phyloP scores from a whole-genome alignment of 2,329 filamentous ascomycete genomes.

The Monosporascus sp. region DNA sequence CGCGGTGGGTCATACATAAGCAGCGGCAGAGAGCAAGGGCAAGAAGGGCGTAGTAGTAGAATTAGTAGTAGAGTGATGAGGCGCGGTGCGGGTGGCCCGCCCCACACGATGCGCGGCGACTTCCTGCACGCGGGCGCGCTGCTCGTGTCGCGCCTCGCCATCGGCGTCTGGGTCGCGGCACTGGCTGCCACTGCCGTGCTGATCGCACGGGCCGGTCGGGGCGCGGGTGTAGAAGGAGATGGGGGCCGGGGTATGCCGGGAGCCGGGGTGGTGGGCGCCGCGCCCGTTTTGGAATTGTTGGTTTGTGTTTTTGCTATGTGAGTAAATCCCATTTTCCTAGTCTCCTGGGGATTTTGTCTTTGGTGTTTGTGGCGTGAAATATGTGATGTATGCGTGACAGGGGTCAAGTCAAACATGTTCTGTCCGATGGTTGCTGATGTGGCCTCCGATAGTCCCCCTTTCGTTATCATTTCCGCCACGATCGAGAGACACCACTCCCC shows the following conservation, averaged over 20 bases:
- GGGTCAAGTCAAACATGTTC: too few relatives aligned
- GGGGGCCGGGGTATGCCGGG: neutral
- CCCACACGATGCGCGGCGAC: conserved; percentile 20
- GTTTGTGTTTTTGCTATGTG: conserved; percentile 27
- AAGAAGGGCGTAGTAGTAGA: neutral
- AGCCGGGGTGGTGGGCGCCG: conserved; percentile 17
- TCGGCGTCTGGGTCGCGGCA: conserved; percentile 24
- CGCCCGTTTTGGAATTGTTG: conserved; percentile 25
- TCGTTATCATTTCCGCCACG: conserved; percentile 22
- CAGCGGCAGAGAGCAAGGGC: neutral
- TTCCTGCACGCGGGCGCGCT: conserved; percentile 25
- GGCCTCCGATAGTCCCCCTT: conserved; percentile 17
- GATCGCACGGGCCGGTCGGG: conserved; percentile 12
- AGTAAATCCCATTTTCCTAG: conserved; percentile 2
- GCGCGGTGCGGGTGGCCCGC: conserved; percentile 15
- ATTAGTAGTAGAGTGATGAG: conserved; percentile 8
- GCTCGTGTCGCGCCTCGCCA: conserved; percentile 22
- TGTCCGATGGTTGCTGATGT: neutral
- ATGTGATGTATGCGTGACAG: too few relatives aligned
- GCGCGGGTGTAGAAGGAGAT: neutral
- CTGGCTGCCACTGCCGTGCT: conserved; percentile 23
- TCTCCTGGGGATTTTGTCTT: too few relatives aligned
- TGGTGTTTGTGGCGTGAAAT: too few relatives aligned
- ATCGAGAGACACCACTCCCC: conserved; percentile 24
- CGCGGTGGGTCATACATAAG: neutral